Base-by-base conservation (phyloP, 495 filamentous ascomycete species). In the Penicillium soppii region DNA sequence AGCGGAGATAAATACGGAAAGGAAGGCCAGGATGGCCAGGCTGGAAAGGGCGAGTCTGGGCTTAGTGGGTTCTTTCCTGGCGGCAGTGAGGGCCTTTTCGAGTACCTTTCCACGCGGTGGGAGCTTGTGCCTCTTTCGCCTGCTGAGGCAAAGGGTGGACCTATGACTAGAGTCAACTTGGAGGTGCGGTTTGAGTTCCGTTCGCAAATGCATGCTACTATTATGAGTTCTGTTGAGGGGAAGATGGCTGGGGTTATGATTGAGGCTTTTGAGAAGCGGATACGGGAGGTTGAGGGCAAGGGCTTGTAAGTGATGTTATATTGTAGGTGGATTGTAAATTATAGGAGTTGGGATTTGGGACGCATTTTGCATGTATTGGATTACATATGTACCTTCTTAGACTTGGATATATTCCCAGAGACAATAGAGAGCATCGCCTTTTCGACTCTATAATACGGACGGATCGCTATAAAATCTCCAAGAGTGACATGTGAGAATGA, bases 171-270 rank as follows among this genome's bases (percentile, higher is more conserved):
- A 63, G 89, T 97, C 5, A 66, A 72, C 46, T 71, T 98, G 59
- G 73, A 76, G 50, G 83, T 98, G 53, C 79, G 82, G 54, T 96
- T 90, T 64, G 77, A 82, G 71, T 97, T 97, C 66, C 75, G 80
- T 56, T 97, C 90, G 73, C 88, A 91, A 43, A 65, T 92, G 56
- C 91, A 96, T 77, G 84, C 80, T 48, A 82, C 83, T 19, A 69
- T 96, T 58, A 92, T 90, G 68, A 74, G 83, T 43, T 86, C 86
- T 21, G 80, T 92, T 37, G 89, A 88, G 60, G 89, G 88, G 35
- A 89, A 88, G 70, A 86, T 96, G 60, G 92, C 88, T 20, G 81
- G 79, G 9, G 73, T 87, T 43, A 94, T 98, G 92, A 86, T 98
- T 60, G 83, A 87, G 71, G 94, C 94, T 23, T 98, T 97, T 78